phyloP scores from a whole-genome alignment of 176 grass and related monocot genomes.

The Rhynchospora tenuis region DNA sequence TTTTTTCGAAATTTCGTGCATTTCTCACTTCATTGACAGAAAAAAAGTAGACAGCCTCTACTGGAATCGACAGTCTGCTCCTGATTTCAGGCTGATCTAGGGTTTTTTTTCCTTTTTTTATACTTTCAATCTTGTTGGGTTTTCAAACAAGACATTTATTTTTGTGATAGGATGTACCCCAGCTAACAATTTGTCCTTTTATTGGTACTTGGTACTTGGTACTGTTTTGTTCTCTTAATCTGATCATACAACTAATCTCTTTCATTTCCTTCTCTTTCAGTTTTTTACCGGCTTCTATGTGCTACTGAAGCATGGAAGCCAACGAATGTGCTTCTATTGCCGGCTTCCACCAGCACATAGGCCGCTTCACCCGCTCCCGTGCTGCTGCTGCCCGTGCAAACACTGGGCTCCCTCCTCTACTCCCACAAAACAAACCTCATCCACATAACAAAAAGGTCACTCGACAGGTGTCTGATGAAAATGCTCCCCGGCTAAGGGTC shows the following conservation, averaged over 20 bases:
- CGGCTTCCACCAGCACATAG: slow-evolving; percentile 16
- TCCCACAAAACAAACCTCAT: slow-evolving; percentile 4
- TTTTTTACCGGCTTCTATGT: neutral
- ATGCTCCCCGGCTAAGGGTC: neutral
- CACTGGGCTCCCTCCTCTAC: neutral
- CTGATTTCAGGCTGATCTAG: neutral
- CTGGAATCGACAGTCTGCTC: too few species aligned
- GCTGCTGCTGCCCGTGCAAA: neutral
- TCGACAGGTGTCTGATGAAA: neutral
- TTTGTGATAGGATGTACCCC: neutral
- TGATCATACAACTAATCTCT: neutral
- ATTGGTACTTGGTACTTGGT: too few species aligned
- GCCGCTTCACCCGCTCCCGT: slow-evolving; percentile 14
- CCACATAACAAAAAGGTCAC: neutral
- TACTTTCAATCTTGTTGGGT: neutral
- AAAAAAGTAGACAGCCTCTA: too few species aligned
- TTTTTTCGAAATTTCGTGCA: neutral
- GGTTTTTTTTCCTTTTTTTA: too few species aligned
- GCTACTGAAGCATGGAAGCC: neutral
- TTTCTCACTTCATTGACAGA: neutral
- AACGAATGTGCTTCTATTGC: slow-evolving; percentile 5
- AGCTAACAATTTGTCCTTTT: neutral
- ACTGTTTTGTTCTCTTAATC: neutral
- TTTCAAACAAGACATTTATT: neutral
- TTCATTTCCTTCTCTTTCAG: slow-evolving; percentile 2